Base-by-base conservation (phyloP, 306 rosid genomes). In the Rosa chinensis region DNA sequence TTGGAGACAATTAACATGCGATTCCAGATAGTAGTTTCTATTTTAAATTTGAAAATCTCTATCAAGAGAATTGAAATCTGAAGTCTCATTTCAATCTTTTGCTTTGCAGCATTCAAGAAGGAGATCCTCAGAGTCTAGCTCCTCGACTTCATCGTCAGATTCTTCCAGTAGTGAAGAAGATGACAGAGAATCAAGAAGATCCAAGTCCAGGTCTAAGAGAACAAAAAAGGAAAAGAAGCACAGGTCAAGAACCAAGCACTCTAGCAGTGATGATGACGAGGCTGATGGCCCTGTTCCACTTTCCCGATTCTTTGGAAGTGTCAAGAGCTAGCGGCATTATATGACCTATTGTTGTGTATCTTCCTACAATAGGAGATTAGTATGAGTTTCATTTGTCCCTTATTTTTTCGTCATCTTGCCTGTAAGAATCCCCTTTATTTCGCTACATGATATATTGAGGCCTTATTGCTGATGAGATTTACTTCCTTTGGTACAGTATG, bases 251-350 rank as follows among this genome's bases (percentile, higher is more conserved):
- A 78, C 82, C 85, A 95, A 91, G 90, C 87, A 78, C 84, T 71
- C 86, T 73, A 81, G 87, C 40, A 76, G 85, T 8, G 90, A 79
- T 12, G 70, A 79, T 4, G 96, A 89, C 67, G 84, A 77, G 84
- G 88, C 79, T 14, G 89, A 71, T 37, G 99, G 99, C 18, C 99
- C 98, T 6, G 91, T 93, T 76, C 97, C 91, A 58, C 99, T 96
- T 64, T 96, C 98, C 40, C 90, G 88, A 88, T 96, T 96, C 87
- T 96, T 96, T 77, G 97, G 86, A 78, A 84, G 43, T 63, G 83
- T 73, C 67, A 96, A 90, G 91, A 90, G 84, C 81, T 82, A 72
- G 87, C 32, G 6, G 40, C 71, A 78, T 83, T 71, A 25, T 44
- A 16, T 4, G 55, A 59, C 25, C 77, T 73, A 21, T 55, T 82